Evolutionary conservation across 2,329 filamentous ascomycete genomes (phyloP).

Genomic region (Pseudophaeomoniella oleicola): DNA sequence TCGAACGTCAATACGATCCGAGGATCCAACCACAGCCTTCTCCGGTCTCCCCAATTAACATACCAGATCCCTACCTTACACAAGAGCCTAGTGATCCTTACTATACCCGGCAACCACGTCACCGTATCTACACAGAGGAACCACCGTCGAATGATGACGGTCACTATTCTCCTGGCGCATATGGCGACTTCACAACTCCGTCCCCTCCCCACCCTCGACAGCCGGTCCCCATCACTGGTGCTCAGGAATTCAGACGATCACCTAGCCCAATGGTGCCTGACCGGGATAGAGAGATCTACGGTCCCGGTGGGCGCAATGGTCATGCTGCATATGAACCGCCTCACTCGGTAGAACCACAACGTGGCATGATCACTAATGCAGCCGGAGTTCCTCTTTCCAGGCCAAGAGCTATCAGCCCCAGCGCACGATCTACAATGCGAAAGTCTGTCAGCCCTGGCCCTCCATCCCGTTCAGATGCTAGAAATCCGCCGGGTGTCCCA

Average conservation of each 20-base stretch:
- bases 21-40: not conserved
- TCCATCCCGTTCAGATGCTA: constrained; percentile 21
- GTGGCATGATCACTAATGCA: not conserved
- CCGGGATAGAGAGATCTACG: constrained; percentile 1
- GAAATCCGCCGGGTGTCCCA: constrained; percentile 30
- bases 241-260: not conserved
- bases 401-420: constrained; percentile 28
- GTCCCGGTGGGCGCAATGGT: not conserved
- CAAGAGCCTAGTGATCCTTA: not conserved
- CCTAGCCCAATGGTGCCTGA: not conserved
- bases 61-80: not conserved
- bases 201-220: not conserved
- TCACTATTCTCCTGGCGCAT: not conserved
- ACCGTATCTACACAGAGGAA: not conserved
- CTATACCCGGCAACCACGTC: not conserved
- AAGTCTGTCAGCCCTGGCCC: constrained; percentile 48
- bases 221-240: constrained; percentile 10
- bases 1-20: constrained; percentile 11
- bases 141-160: not conserved
- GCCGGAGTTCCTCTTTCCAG: constrained; percentile 18
- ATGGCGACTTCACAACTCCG: not conserved
- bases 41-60: constrained; percentile 11
- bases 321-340: not conserved
- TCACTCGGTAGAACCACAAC: not conserved
- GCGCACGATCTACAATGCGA: constrained; percentile 20